Percentiles rank a stretch among this genome's conserved stretches.
phyloP scores from a whole-genome alignment of 305 asterid species.

The Coffea humblotiana region DNA sequence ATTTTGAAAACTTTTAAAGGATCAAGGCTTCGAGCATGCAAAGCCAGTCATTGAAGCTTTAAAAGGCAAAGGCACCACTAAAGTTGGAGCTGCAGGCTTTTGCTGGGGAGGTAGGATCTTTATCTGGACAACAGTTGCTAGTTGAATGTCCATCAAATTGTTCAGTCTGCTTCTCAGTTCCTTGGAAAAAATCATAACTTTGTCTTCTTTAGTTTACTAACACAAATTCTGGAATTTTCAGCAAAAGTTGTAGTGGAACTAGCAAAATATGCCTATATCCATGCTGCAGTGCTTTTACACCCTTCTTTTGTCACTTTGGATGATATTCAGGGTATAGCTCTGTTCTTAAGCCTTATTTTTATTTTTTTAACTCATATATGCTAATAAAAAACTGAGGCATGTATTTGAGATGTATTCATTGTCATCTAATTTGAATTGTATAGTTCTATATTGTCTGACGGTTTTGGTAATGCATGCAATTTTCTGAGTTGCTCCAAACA shows the following conservation, averaged over 20 bases:
- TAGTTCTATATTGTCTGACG: background rate
- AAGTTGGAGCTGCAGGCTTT: constrained; percentile 65
- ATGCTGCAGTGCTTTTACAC: constrained; percentile 60
- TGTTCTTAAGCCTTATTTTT: background rate
- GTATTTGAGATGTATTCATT: background rate
- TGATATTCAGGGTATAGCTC: constrained; percentile 49
- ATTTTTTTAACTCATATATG: background rate
- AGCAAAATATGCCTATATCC: constrained; percentile 40
- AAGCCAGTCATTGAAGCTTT: constrained; percentile 58
- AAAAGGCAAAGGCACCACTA: constrained; percentile 46
- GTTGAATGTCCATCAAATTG: background rate
- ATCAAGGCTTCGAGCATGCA: constrained; percentile 55
- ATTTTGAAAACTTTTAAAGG: constrained; percentile 27
- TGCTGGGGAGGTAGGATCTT: constrained; percentile 62
- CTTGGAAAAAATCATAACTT: background rate
- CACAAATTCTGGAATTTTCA: constrained; percentile 16
- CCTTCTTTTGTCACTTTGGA: constrained; percentile 53
- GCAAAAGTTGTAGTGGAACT: constrained; percentile 65
- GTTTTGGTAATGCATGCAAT: background rate
- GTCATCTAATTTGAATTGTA: background rate
- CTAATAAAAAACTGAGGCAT: background rate
- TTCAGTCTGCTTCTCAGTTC: constrained; percentile 9
- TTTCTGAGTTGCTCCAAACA: background rate
- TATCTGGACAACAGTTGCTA: background rate
- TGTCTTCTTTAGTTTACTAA: background rate